These are phyloP conservation scores for Ogataea trehalophila DNA, from an alignment of 805 yeast species.

Conservation along the genomic window DNA sequence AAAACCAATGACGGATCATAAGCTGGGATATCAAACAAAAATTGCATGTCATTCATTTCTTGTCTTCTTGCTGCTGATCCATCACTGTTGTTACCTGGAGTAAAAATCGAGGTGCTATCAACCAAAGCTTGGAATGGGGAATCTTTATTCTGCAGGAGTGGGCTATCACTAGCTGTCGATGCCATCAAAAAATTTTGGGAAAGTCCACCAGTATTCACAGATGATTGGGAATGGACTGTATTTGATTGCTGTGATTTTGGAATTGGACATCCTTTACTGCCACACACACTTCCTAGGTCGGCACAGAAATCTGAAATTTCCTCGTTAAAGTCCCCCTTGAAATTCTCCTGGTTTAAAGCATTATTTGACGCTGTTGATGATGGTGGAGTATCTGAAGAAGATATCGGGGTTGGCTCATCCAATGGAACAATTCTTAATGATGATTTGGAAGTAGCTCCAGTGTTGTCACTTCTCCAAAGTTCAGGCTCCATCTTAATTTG, in stretches of 20 bases:
- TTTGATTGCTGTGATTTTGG: conserved; percentile 37
- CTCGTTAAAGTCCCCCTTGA: conserved; percentile 51
- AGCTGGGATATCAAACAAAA: conserved; percentile 41
- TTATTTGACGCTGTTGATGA: conserved; percentile 1
- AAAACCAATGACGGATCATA: conserved; percentile 56
- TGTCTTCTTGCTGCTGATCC: conserved; percentile 1
- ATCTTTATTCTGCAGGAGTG: not conserved
- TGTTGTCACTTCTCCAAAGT: not conserved
- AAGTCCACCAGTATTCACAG: conserved; percentile 3
- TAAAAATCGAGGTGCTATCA: conserved; percentile 1
- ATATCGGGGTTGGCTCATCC: not conserved
- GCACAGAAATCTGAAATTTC: conserved; percentile 72
- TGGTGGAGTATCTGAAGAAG: not conserved
- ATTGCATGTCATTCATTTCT: conserved; percentile 36
- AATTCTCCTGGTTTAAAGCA: conserved; percentile 19
- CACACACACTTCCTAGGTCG: conserved; percentile 76
- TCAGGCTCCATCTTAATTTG: not conserved
- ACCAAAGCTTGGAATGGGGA: conserved; percentile 21
- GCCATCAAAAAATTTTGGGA: not conserved
- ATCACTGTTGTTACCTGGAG: not conserved
- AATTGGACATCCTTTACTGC: conserved; percentile 62
- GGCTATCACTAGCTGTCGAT: too few relatives aligned
- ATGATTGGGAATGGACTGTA: conserved; percentile 3
- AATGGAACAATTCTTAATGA: not conserved
- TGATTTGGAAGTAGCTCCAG: not conserved